phyloP scores from a whole-genome alignment of 1,284 basidiomycete genomes.

The Rhodofomes roseus region DNA sequence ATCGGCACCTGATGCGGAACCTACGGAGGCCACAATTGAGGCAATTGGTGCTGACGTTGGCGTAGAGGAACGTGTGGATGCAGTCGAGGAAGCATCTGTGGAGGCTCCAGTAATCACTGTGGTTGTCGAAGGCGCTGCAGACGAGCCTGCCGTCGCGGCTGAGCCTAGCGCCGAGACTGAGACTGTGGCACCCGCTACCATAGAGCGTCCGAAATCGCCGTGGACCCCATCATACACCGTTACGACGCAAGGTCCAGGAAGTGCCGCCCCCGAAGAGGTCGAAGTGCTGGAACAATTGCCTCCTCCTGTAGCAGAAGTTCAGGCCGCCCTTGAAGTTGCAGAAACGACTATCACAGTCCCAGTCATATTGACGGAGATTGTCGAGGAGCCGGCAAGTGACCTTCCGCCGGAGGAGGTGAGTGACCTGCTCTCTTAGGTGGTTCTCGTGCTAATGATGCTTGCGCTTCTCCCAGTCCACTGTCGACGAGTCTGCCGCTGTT shows the following conservation, averaged over 20 bases:
- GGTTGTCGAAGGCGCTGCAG: conserved; percentile 9
- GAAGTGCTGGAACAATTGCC: conserved; percentile 24
- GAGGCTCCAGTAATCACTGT: neutral
- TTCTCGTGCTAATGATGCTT: neutral
- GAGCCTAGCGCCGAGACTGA: neutral
- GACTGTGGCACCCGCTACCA: neutral
- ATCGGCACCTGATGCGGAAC: neutral
- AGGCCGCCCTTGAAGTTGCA: neutral
- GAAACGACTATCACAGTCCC: neutral
- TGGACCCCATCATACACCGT: conserved; percentile 44
- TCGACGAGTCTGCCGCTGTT: neutral
- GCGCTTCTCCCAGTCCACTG: neutral
- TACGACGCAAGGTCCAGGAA: conserved; percentile 31
- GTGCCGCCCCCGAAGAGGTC: conserved; percentile 18
- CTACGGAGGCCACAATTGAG: conserved; percentile 1
- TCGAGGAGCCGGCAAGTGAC: conserved; percentile 3
- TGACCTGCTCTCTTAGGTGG: neutral
- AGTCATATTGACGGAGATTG: conserved; percentile 1
- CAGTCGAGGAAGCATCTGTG: conserved; percentile 1
- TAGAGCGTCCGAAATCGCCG: conserved; percentile 34
- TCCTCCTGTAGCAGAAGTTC: neutral
- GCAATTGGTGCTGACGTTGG: neutral
- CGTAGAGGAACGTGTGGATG: neutral
- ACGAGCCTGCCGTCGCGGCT: neutral
- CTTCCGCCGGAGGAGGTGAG: neutral